Conservation (phyloP, 805 yeast species). For the Candida boleticola region DNA sequence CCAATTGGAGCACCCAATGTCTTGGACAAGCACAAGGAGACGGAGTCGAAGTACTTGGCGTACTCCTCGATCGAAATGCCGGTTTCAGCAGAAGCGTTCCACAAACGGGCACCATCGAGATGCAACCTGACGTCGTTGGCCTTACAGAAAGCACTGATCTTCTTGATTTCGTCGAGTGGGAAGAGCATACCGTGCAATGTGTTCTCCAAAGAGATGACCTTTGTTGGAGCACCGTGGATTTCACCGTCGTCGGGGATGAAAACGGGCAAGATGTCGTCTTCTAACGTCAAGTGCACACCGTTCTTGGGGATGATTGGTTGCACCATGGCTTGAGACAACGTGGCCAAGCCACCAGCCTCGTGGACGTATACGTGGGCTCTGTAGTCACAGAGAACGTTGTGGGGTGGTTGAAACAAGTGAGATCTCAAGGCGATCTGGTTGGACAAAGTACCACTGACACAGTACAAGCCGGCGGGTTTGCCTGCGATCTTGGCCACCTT, state of each 20-base stretch:
- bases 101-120: slow-evolving; percentile 92
- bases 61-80: slow-evolving; percentile 68
- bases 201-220: slow-evolving; percentile 80
- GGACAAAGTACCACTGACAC: slow-evolving; percentile 87
- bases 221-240: slow-evolving; percentile 87
- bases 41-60: slow-evolving; percentile 79
- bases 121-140: slow-evolving; percentile 62
- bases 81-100: slow-evolving; percentile 82
- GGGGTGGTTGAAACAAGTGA: slow-evolving; percentile 77
- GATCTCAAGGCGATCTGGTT: slow-evolving; percentile 84
- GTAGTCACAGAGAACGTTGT: slow-evolving; percentile 80
- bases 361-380: slow-evolving; percentile 79
- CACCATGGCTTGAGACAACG: slow-evolving; percentile 89
- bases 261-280: slow-evolving; percentile 61
- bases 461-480: slow-evolving; percentile 75
- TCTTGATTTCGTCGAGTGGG: slow-evolving; percentile 75
- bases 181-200: slow-evolving; percentile 80
- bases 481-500: slow-evolving; percentile 70
- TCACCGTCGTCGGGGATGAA: slow-evolving; percentile 73
- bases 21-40: slow-evolving; percentile 85
- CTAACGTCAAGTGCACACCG: slow-evolving; percentile 73
- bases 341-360: slow-evolving; percentile 92
- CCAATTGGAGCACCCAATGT: slow-evolving; percentile 95
- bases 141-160: slow-evolving; percentile 69
- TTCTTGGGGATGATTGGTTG: slow-evolving; percentile 76